Percentiles rank a stretch among this genome's conserved stretches.
phyloP scores from a whole-genome alignment of 192 early-diverging fungal species.

The Rhizoclosmatium globosum region DNA sequence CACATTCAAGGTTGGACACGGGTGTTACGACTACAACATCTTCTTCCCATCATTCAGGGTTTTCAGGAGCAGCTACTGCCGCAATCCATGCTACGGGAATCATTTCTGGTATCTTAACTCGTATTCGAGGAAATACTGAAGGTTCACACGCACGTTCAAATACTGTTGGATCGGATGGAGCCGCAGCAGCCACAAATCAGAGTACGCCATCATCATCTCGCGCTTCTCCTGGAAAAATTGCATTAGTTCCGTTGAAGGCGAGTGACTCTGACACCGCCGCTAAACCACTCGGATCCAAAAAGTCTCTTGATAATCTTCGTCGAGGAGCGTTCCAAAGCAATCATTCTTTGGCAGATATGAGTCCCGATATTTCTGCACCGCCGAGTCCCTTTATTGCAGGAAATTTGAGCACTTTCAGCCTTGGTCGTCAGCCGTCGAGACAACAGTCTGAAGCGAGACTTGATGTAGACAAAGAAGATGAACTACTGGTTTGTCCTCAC shows the following conservation, averaged over 20 bases:
- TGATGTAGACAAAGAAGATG: conserved; percentile 4
- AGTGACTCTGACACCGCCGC: neutral
- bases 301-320: neutral
- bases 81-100: neutral
- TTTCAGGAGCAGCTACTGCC: neutral
- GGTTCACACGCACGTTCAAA: neutral
- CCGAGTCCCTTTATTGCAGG: neutral
- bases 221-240: neutral
- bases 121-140: conserved; percentile 19
- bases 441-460: neutral
- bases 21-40: neutral
- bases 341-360: neutral
- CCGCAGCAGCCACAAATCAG: neutral
- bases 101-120: conserved; percentile 17
- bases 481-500: neutral
- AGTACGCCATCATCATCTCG: neutral
- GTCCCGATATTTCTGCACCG: neutral
- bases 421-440: neutral
- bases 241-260: neutral
- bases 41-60: neutral
- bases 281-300: neutral
- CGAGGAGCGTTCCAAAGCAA: neutral
- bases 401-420: neutral
- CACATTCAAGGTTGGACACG: conserved; percentile 8
- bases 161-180: neutral